Evolutionary conservation across 2,329 filamentous ascomycete species (phyloP).

Genomic region (Daldinia sp.): DNA sequence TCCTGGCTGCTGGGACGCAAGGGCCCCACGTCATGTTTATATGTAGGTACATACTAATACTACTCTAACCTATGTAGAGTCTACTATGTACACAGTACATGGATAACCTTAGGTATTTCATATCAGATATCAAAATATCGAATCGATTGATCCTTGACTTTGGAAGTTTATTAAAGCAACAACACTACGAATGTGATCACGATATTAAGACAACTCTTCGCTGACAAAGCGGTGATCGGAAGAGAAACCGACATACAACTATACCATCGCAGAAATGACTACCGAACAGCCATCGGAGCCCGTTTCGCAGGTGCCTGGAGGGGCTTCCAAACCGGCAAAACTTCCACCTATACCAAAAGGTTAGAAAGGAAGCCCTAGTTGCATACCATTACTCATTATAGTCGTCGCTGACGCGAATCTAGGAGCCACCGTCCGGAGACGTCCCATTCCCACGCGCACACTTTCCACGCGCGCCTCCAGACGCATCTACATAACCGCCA

Average conservation of each 20-base stretch:
- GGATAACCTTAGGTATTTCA: neutral
- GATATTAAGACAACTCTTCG: neutral
- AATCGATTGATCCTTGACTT: neutral
- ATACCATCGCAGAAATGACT: slow-evolving; percentile 6
- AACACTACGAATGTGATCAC: slow-evolving; percentile 11
- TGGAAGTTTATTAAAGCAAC: slow-evolving; percentile 21
- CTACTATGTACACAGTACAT: too few relatives aligned
- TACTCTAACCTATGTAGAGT: too few relatives aligned
- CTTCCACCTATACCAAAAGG: slow-evolving; percentile 46
- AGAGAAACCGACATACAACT: neutral
- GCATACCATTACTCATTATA: neutral
- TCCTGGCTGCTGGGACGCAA: slow-evolving; percentile 3
- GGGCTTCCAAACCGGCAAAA: slow-evolving; percentile 32
- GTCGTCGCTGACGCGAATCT: slow-evolving; percentile 21
- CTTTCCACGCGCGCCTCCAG: slow-evolving; percentile 49
- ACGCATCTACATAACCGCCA: slow-evolving; percentile 70
- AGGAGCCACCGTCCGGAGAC: slow-evolving; percentile 61
- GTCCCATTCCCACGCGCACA: slow-evolving; percentile 54
- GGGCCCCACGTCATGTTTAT: slow-evolving; percentile 29
- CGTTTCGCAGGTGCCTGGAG: slow-evolving; percentile 34
- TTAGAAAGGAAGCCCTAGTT: slow-evolving; percentile 4
- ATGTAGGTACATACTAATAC: too few relatives aligned
- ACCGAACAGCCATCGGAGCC: slow-evolving; percentile 14
- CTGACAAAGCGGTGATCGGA: neutral
- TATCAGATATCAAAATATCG: neutral